A percentile compares a stretch with the other conserved stretches of the same genome.
phyloP scores from a whole-genome alignment of 2,329 filamentous ascomycete genomes.

The Boeremia lycopersici region DNA sequence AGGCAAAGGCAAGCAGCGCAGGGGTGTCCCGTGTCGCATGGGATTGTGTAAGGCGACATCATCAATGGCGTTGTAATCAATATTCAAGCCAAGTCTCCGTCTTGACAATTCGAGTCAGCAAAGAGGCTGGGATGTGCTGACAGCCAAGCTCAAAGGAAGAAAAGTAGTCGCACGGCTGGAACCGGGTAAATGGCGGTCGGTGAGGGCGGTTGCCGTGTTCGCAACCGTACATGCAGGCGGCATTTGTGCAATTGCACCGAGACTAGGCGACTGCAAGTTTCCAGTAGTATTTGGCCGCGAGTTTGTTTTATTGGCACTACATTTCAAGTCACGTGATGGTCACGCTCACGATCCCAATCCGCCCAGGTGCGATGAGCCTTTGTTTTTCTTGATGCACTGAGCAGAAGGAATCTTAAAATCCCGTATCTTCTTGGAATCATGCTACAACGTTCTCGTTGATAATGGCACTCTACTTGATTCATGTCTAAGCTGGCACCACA shows the following conservation, averaged over 20 bases:
- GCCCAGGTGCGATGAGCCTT: no score
- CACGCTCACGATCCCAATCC: no score
- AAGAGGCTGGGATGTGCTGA: conserved; percentile 2
- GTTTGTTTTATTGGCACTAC: background rate
- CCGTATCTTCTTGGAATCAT: background rate
- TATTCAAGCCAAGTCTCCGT: background rate
- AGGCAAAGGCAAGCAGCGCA: background rate
- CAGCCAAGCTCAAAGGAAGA: background rate
- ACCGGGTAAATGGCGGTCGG: conserved; percentile 5
- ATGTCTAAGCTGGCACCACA: no score
- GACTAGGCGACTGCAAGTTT: background rate
- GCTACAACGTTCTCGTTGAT: background rate
- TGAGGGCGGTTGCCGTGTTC: background rate
- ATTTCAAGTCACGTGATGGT: background rate
- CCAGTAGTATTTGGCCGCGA: no score
- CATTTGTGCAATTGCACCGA: background rate
- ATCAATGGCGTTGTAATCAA: conserved; percentile 9
- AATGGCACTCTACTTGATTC: no score
- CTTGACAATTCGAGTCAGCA: conserved; percentile 2
- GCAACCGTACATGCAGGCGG: background rate
- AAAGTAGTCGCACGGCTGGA: background rate
- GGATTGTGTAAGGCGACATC: conserved; percentile 2
- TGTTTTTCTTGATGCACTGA: no score
- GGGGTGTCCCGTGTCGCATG: background rate
- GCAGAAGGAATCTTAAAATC: background rate